Conservation (phyloP, 495 filamentous ascomycete genomes). For the Echria macrotheca region DNA sequence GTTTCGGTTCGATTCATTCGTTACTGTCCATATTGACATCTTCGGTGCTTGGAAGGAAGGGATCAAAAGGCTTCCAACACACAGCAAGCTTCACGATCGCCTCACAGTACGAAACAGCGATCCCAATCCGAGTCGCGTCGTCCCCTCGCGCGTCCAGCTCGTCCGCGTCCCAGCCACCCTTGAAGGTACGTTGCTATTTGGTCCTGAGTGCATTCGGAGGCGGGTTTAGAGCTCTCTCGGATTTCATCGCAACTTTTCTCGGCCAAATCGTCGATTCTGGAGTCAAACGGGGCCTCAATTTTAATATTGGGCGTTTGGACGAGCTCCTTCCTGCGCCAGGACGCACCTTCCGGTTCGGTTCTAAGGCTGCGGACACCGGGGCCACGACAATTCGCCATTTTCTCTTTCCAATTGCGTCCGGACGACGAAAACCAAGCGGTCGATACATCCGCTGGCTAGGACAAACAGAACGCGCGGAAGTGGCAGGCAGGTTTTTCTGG, state of each 20-base stretch:
- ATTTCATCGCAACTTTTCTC: neutral
- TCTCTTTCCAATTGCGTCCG: too few species aligned
- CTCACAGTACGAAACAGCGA: neutral
- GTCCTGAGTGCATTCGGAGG: neutral
- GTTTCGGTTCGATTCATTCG: conserved; percentile 31
- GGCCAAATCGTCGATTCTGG: too few species aligned
- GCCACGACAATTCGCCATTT: too few species aligned
- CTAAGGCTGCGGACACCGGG: too few species aligned
- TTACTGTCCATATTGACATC: conserved; percentile 25
- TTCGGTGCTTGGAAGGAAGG: conserved; percentile 13
- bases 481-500: neutral
- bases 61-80: conserved; percentile 4
- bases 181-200: conserved; percentile 15
- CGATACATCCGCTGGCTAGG: too few species aligned
- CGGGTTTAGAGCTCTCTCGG: neutral
- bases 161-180: conserved; percentile 4
- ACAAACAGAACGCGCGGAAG: neutral
- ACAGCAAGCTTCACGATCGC: neutral
- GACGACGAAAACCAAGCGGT: too few species aligned
- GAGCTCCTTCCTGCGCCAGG: too few species aligned
- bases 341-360: too few species aligned
- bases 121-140: conserved; percentile 10
- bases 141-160: neutral
- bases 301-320: too few species aligned
- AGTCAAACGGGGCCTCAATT: too few species aligned